Evolutionary conservation across 345 rosid genomes (phyloP).

Genomic region (Rhodamnia rubescens): DNA sequence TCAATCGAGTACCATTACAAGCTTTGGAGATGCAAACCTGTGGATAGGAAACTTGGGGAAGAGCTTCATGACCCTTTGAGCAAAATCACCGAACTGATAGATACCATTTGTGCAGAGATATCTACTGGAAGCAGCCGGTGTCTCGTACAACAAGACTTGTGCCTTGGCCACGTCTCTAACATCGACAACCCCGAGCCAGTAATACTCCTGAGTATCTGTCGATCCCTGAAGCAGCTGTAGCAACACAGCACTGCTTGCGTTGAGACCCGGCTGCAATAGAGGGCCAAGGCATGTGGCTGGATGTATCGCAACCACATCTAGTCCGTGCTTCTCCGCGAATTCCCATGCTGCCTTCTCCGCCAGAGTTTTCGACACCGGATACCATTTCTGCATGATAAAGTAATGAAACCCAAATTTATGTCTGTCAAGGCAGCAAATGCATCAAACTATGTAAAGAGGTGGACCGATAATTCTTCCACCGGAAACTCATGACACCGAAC

Average conservation of each 20-base stretch:
- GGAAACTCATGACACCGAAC: background rate
- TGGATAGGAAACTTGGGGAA: slow-evolving; percentile 58
- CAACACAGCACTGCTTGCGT: slow-evolving; percentile 70
- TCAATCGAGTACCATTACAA: background rate
- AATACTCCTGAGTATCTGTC: slow-evolving; percentile 45
- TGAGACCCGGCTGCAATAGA: slow-evolving; percentile 52
- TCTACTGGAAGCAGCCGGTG: slow-evolving; percentile 56
- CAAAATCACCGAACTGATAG: slow-evolving; percentile 63
- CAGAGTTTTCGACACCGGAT: slow-evolving; percentile 66
- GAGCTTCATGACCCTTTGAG: slow-evolving; percentile 45
- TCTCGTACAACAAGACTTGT: slow-evolving; percentile 47
- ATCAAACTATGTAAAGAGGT: background rate
- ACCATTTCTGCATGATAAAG: slow-evolving; percentile 44
- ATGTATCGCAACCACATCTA: slow-evolving; percentile 59
- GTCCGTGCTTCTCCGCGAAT: slow-evolving; percentile 44
- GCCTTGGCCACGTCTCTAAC: slow-evolving; percentile 70
- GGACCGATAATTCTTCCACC: background rate
- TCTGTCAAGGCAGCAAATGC: background rate
- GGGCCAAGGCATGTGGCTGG: slow-evolving; percentile 78
- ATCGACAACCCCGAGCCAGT: slow-evolving; percentile 77
- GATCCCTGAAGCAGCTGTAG: slow-evolving; percentile 58
- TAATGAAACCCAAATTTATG: background rate
- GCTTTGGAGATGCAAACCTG: slow-evolving; percentile 22
- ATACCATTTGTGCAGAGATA: slow-evolving; percentile 74
- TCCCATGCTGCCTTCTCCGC: slow-evolving; percentile 87